A percentile compares a stretch with the other conserved stretches of the same genome.
phyloP scores from a whole-genome alignment of 495 filamentous ascomycete species.

The Bryoglossum gracile region DNA sequence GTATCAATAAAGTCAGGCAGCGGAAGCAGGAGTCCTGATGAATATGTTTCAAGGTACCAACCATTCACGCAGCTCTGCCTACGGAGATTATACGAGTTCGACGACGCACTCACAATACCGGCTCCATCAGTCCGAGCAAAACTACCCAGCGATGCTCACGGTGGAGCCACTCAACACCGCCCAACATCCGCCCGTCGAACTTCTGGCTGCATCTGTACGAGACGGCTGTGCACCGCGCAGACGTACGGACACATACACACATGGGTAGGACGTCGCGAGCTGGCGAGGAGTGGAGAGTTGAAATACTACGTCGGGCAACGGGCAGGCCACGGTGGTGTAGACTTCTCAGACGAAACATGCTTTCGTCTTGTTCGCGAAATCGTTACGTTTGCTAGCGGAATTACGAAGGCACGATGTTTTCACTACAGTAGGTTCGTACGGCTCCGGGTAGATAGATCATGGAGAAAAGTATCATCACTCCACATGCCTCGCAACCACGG shows the following conservation, averaged over 20 bases:
- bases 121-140: too few relatives aligned
- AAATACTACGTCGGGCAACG: conserved; percentile 10
- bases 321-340: conserved; percentile 2
- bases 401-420: background rate
- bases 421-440: background rate
- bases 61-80: conserved; percentile 12
- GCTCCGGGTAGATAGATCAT: background rate
- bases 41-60: conserved; percentile 2
- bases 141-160: conserved; percentile 9
- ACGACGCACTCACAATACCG: conserved; percentile 3
- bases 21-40: background rate
- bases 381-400: background rate
- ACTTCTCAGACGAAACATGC: conserved; percentile 6
- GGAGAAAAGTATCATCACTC: too few relatives aligned
- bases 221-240: conserved; percentile 19
- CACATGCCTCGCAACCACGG: too few relatives aligned
- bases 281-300: conserved; percentile 18
- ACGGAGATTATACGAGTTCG: conserved; percentile 10
- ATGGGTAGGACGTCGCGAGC: conserved; percentile 14
- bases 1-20: background rate
- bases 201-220: conserved; percentile 22
- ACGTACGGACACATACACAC: conserved; percentile 19
- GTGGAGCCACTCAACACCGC: conserved; percentile 8
- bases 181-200: too few relatives aligned
- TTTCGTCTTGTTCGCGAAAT: background rate